Base-by-base conservation (phyloP, 2,329 filamentous ascomycete species). In the Epichloe sibirici region DNA sequence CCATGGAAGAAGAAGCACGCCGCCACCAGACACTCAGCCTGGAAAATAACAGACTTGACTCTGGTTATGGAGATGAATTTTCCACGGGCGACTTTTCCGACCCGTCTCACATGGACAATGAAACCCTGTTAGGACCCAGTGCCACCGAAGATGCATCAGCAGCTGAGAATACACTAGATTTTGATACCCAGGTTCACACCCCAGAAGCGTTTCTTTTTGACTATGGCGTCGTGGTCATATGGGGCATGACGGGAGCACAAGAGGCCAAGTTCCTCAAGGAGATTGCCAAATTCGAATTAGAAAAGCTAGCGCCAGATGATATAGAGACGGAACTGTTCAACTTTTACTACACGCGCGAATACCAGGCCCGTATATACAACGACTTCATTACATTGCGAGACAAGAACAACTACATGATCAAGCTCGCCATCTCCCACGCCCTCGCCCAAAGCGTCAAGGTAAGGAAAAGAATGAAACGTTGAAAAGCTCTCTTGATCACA, bases 321-420 rank as follows among this genome's bases (percentile, higher is more conserved):
- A 84, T 95, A 34, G 91, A 98, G 71, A 88, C 90, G 46, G 93
- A 98, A 69, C 89, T 91, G 63, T 98, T 98, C 77, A 98, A 98
- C 68, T 98, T 97, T 69, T 98, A 98, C 74, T 97, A 98, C 72
- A 97, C 93, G 3, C 81, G 87, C 62, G 91, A 97, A 66, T 98
- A 98, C 67, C 94, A 98, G 70, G 89, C 93, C 23, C 85, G 93
- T 49, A 98, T 98, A 68, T 98, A 98, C 78, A 98, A 98, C 69
- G 93, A 98, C 70, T 98, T 98, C 63, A 98, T 98, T 69, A 93
- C 88, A 2, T 71, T 98, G 55, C 79, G 90, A 48, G 91, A 97
- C 62, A 95, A 95, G 70, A 84, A 84, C 63, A 95, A 95, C 69
- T 95, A 97, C 72, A 97, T 97, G 93, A 94, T 86, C 59, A 97